phyloP scores from a whole-genome alignment of 805 yeast species.

The Wickerhamomyces silvicola region DNA sequence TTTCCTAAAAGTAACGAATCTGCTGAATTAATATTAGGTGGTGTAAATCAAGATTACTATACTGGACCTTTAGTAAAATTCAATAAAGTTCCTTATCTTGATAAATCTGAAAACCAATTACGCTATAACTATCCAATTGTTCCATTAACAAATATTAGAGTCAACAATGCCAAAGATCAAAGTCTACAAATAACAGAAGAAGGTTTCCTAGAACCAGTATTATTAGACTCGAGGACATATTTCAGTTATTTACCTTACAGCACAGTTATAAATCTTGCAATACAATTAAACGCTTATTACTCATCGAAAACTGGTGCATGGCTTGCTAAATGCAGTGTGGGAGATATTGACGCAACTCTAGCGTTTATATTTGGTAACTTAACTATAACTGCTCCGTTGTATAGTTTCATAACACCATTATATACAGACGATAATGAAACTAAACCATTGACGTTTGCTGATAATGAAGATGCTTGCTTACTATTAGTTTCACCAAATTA shows the following conservation, averaged over 20 bases:
- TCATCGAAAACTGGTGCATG: slow-evolving; percentile 41
- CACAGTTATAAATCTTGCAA: slow-evolving; percentile 52
- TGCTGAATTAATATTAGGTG: slow-evolving; percentile 49
- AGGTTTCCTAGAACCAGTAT: slow-evolving; percentile 33
- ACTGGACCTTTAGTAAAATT: slow-evolving; percentile 43
- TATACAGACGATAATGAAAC: slow-evolving; percentile 24
- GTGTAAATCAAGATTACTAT: slow-evolving; percentile 41
- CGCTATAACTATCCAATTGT: slow-evolving; percentile 37
- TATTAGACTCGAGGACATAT: slow-evolving; percentile 50
- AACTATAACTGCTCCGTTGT: slow-evolving; percentile 42
- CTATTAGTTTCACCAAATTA: slow-evolving; percentile 45
- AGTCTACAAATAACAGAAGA: slow-evolving; percentile 3
- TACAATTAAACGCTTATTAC: slow-evolving; percentile 65
- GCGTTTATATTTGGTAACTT: slow-evolving; percentile 49
- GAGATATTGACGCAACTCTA: slow-evolving; percentile 41
- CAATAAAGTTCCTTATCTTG: slow-evolving; percentile 39
- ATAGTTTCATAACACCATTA: slow-evolving; percentile 38
- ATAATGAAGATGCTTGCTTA: slow-evolving; percentile 53
- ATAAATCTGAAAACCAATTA: slow-evolving; percentile 9
- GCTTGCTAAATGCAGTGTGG: slow-evolving; percentile 57
- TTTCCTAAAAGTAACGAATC: slow-evolving; percentile 19
- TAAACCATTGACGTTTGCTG: slow-evolving; percentile 38
- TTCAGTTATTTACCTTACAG: slow-evolving; percentile 49
- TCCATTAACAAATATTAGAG: slow-evolving; percentile 39
- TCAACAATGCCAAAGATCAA: slow-evolving; percentile 36